Conservation (phyloP, 2,329 filamentous ascomycete species). For the Neofusicoccum cordaticola region DNA sequence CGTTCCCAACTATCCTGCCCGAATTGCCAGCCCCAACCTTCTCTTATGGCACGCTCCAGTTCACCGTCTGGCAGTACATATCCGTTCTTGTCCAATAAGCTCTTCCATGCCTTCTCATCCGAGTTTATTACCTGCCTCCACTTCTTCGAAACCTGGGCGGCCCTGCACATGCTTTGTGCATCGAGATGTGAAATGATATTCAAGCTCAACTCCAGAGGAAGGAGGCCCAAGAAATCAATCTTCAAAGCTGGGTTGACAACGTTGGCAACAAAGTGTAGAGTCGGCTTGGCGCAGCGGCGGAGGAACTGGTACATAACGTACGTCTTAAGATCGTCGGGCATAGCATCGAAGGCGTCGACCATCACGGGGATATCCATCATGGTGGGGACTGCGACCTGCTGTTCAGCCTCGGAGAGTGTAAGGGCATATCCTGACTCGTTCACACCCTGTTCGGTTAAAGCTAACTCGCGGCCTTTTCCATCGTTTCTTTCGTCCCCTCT, state of each 20-base stretch:
- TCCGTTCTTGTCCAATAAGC: conserved; percentile 80
- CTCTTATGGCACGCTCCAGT: conserved; percentile 76
- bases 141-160: conserved; percentile 88
- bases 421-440: background rate
- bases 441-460: background rate
- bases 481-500: background rate
- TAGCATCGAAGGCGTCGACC: conserved; percentile 83
- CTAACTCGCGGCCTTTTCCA: background rate
- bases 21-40: conserved; percentile 98
- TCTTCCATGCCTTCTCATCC: conserved; percentile 95
- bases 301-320: conserved; percentile 97
- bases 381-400: conserved; percentile 36
- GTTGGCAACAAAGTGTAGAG: conserved; percentile 82
- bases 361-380: conserved; percentile 80
- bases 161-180: conserved; percentile 78
- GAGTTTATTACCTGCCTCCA: conserved; percentile 90
- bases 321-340: conserved; percentile 88
- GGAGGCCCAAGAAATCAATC: conserved; percentile 81
- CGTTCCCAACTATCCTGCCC: conserved; percentile 73
- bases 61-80: conserved; percentile 78
- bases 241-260: conserved; percentile 92
- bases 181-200: conserved; percentile 87
- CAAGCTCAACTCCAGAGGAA: conserved; percentile 83
- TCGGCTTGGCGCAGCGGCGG: conserved; percentile 80
- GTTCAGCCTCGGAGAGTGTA: conserved; percentile 22